phyloP scores from a whole-genome alignment of 2,329 filamentous ascomycete species.

The Diplodia corticola region DNA sequence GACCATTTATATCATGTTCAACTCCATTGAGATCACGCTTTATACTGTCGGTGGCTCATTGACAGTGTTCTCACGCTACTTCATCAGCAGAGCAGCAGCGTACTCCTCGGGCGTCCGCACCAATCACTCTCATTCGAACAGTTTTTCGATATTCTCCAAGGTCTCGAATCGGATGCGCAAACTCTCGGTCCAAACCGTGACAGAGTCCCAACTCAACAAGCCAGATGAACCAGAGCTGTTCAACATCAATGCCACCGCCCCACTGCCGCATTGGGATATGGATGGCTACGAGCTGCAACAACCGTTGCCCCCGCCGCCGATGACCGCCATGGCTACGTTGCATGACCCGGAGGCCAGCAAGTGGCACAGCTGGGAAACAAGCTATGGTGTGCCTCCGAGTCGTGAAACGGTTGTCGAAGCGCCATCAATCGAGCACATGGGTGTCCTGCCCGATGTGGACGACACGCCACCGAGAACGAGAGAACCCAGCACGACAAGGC shows the following conservation, averaged over 20 bases:
- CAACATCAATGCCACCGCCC: slow-evolving; percentile 9
- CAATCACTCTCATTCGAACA: not conserved
- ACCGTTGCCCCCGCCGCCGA: slow-evolving; percentile 14
- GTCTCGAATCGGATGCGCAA: slow-evolving; percentile 11
- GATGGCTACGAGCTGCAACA: slow-evolving; percentile 6
- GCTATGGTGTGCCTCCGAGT: not conserved
- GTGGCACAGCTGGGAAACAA: slow-evolving; percentile 18
- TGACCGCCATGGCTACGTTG: slow-evolving; percentile 2
- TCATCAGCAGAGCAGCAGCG: slow-evolving; percentile 16
- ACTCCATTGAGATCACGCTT: slow-evolving; percentile 21
- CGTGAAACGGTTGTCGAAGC: not conserved
- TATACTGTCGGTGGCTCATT: slow-evolving; percentile 22
- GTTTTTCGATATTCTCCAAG: slow-evolving; percentile 11
- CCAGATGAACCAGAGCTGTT: not conserved
- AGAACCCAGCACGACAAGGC: not conserved
- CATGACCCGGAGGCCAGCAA: slow-evolving; percentile 18
- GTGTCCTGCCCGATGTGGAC: not conserved
- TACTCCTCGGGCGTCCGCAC: slow-evolving; percentile 4
- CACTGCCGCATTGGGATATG: not conserved
- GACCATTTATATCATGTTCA: slow-evolving; percentile 21
- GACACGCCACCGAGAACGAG: not conserved
- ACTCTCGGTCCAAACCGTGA: not conserved
- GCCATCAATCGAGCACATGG: slow-evolving; percentile 1
- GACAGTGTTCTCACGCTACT: slow-evolving; percentile 20
- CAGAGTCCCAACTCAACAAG: not conserved